phyloP scores from a whole-genome alignment of 805 yeast species.

The Candida broadrunensis region DNA sequence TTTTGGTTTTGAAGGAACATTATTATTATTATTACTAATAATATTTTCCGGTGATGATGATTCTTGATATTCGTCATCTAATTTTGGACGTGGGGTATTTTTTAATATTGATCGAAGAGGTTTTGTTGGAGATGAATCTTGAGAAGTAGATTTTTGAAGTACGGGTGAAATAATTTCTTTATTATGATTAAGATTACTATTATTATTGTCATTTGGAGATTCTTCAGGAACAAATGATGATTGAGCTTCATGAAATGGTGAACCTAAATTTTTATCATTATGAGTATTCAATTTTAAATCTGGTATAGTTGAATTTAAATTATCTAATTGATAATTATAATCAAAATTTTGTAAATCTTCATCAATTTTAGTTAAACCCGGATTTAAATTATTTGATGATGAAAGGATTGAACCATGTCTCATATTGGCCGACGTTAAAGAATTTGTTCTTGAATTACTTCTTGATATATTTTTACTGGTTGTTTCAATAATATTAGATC shows the following conservation, averaged over 20 bases:
- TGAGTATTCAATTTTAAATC: constrained; percentile 2
- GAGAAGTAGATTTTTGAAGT: neutral
- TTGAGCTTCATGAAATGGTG: constrained; percentile 3
- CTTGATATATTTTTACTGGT: constrained; percentile 40
- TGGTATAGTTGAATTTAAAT: constrained; percentile 6
- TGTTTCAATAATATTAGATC: constrained; percentile 41
- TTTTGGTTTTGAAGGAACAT: neutral
- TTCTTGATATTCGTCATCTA: constrained; percentile 9
- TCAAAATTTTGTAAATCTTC: constrained; percentile 44
- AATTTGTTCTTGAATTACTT: constrained; percentile 29
- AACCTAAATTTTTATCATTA: constrained; percentile 4
- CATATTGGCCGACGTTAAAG: constrained; percentile 14
- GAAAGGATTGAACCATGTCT: constrained; percentile 20
- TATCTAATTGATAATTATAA: constrained; percentile 36
- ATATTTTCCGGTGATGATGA: neutral
- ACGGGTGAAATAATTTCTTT: neutral
- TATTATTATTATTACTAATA: neutral
- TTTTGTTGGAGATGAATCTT: constrained; percentile 8
- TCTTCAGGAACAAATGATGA: neutral
- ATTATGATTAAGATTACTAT: too few relatives aligned
- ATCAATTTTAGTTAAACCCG: constrained; percentile 36
- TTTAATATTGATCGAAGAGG: constrained; percentile 37
- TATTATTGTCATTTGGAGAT: neutral
- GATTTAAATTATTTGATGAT: constrained; percentile 11
- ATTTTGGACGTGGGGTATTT: constrained; percentile 12